Conservation (phyloP, 1,284 basidiomycete species). For the Fomes fomentarius region DNA sequence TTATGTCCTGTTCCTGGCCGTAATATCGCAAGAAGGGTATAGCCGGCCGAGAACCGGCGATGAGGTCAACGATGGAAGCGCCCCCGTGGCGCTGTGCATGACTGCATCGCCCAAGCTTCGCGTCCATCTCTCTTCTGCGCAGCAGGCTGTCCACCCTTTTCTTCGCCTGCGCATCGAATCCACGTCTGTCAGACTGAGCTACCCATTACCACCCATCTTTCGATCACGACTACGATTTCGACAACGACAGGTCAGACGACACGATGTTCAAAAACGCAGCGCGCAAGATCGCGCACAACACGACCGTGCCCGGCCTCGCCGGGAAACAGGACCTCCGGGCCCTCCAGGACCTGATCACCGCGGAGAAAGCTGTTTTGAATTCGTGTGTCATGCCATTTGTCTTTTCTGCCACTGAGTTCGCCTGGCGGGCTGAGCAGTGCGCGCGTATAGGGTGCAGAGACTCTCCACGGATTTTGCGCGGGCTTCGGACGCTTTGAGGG, state of each 20-base stretch:
- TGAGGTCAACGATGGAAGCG: slow-evolving; percentile 4
- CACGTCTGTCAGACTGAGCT: too few relatives aligned
- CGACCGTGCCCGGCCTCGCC: slow-evolving; percentile 73
- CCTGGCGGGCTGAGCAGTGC: not conserved
- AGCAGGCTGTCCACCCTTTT: slow-evolving; percentile 4
- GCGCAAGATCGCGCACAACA: slow-evolving; percentile 83
- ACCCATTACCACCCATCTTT: too few relatives aligned
- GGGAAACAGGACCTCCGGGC: slow-evolving; percentile 84
- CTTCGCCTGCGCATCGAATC: not conserved
- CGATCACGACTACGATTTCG: not conserved
- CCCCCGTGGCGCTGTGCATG: slow-evolving; percentile 2
- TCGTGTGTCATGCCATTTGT: slow-evolving; percentile 51
- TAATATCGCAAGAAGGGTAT: not conserved
- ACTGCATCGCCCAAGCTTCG: not conserved
- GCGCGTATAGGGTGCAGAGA: slow-evolving; percentile 56
- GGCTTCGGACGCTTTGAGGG: slow-evolving; percentile 74
- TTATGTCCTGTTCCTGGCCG: too few relatives aligned
- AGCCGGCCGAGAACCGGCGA: not conserved
- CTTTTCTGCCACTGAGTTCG: not conserved
- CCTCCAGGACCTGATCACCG: slow-evolving; percentile 87
- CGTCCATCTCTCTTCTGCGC: slow-evolving; percentile 6
- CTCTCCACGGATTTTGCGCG: slow-evolving; percentile 69
- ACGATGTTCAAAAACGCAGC: slow-evolving; percentile 76
- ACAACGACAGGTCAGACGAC: not conserved
- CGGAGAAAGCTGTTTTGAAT: slow-evolving; percentile 83